phyloP scores from a whole-genome alignment of 2,329 filamentous ascomycete species.

The Sarocladium kiliense region DNA sequence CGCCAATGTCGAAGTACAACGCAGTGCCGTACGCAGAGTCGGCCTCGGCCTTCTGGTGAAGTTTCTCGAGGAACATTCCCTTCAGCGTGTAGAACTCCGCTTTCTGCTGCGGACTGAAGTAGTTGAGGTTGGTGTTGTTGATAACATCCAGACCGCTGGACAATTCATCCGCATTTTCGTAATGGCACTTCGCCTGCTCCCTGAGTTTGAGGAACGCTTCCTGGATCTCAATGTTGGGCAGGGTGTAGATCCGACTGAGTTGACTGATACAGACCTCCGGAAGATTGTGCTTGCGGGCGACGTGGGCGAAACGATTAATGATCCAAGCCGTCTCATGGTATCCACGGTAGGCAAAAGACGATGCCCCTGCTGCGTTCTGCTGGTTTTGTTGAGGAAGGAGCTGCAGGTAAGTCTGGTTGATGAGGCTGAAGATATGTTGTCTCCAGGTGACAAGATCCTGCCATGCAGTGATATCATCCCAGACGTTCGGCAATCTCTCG shows the following conservation, averaged over 20 bases:
- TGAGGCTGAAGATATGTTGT: conserved; percentile 96
- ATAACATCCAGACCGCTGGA: conserved; percentile 94
- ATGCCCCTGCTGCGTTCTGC: conserved; percentile 80
- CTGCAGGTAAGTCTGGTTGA: conserved; percentile 88
- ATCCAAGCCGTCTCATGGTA: conserved; percentile 99
- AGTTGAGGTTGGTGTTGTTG: conserved; percentile 98
- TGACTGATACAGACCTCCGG: conserved; percentile 97
- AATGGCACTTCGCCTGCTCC: conserved; percentile 99
- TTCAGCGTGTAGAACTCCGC: conserved; percentile 99
- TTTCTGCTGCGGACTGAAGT: conserved; percentile 94
- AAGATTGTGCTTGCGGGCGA: conserved; percentile 93
- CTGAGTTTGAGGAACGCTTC: conserved; percentile 96
- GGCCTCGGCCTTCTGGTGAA: conserved; percentile 84
- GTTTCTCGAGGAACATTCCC: conserved; percentile 97
- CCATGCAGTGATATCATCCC: conserved; percentile 99
- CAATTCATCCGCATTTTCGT: conserved; percentile 90
- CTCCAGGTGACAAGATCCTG: conserved; percentile 99
- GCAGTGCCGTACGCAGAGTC: conserved; percentile 93
- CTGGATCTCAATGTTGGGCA: conserved; percentile 99
- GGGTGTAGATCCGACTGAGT: conserved; percentile 93
- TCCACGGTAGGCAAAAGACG: conserved; percentile 84
- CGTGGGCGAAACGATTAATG: conserved; percentile 97
- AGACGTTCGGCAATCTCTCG: conserved; percentile 91
- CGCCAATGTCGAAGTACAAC: conserved; percentile 89
- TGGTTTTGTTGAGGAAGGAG: conserved; percentile 71